phyloP scores from a whole-genome alignment of 1,284 basidiomycete genomes.

The Puccinia triticina region DNA sequence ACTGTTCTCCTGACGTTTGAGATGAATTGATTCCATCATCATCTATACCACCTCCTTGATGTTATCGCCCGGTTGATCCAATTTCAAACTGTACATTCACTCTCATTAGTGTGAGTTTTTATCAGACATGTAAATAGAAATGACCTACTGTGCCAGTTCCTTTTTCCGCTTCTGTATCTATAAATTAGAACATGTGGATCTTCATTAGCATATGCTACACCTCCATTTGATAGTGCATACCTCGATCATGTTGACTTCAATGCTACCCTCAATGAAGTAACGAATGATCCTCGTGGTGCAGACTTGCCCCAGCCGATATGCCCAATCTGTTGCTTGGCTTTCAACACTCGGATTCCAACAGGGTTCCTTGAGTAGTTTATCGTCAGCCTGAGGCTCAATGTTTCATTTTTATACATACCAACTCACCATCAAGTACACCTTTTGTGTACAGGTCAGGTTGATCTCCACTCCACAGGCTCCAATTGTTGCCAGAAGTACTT shows the following conservation, averaged over 20 bases:
- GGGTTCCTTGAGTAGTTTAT: not conserved
- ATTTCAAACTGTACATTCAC: not conserved
- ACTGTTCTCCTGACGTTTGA: not conserved
- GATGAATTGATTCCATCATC: constrained; percentile 19
- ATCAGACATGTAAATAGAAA: not conserved
- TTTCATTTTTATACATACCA: not conserved
- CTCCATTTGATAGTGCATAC: not conserved
- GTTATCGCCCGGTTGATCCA: not conserved
- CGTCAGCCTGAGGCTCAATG: not conserved
- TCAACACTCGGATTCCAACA: constrained; percentile 17
- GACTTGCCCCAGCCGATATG: not conserved
- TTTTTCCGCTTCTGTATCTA: constrained; percentile 8
- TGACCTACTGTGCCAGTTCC: constrained; percentile 3
- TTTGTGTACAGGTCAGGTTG: constrained; percentile 3
- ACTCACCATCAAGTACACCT: constrained; percentile 25
- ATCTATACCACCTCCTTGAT: not conserved
- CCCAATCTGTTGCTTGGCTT: constrained; percentile 11
- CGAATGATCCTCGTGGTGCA: not conserved
- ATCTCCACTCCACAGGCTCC: constrained; percentile 9
- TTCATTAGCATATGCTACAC: not conserved
- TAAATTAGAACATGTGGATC: not conserved
- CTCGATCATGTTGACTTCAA: constrained; percentile 21
- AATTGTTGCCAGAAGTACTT: not conserved
- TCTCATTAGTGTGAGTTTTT: not conserved
- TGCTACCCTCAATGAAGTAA: constrained; percentile 5